A percentile compares a stretch with the other conserved stretches of the same genome.
These are phyloP conservation scores for Arctium minus DNA, from an alignment of 129 eudicot species.

Conservation along the genomic window DNA sequence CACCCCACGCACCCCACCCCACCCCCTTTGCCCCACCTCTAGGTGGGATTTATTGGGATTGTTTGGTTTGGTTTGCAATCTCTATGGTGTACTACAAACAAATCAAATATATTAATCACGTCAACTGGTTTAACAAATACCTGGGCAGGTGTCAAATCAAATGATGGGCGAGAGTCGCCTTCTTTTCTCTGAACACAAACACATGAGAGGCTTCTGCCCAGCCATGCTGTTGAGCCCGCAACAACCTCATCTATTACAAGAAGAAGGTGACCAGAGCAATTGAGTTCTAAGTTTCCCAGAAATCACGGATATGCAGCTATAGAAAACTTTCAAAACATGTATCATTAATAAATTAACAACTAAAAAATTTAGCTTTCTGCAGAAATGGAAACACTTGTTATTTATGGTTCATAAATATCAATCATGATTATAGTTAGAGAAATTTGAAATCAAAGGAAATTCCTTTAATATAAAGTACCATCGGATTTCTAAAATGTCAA, in stretches of 20 bases:
- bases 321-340: constrained; percentile 1
- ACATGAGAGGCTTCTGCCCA: constrained; percentile 95
- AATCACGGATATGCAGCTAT: background rate
- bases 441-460: background rate
- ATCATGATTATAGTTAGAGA: constrained; percentile 2
- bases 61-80: background rate
- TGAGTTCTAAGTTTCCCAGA: background rate
- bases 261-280: constrained; percentile 20
- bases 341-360: constrained; percentile 2
- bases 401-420: background rate
- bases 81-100: constrained; percentile 6
- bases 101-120: background rate
- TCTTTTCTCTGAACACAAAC: constrained; percentile 96
- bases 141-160: constrained; percentile 91
- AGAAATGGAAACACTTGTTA: background rate
- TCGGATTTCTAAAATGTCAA: background rate
- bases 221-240: constrained; percentile 99
- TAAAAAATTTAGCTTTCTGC: background rate
- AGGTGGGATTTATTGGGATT: background rate
- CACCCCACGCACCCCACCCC: background rate
- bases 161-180: constrained; percentile 83
- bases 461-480: background rate
- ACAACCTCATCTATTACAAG: constrained; percentile 79
- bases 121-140: constrained; percentile 29
- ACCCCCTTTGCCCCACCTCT: background rate